phyloP scores from a whole-genome alignment of 2,329 filamentous ascomycete species.

The Clonostachys byssicola region DNA sequence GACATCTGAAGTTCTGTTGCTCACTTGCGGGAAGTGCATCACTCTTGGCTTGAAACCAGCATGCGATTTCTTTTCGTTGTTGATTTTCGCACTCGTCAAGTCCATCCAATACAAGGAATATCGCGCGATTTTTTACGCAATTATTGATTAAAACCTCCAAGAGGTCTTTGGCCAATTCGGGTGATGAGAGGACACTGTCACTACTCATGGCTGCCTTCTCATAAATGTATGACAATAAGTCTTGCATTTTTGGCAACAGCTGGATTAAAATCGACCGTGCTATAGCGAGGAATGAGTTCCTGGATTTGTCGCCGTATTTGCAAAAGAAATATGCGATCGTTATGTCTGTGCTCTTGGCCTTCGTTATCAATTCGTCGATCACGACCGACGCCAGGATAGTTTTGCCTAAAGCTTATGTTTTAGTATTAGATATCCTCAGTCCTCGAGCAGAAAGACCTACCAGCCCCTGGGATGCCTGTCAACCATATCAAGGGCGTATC shows the following conservation, averaged over 20 bases:
- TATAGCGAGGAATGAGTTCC: slow-evolving; percentile 1
- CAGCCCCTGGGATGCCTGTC: slow-evolving; percentile 23
- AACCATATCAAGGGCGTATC: slow-evolving; percentile 13
- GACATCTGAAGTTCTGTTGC: slow-evolving; percentile 1
- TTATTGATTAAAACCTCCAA: neutral
- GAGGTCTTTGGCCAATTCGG: neutral
- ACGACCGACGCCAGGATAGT: slow-evolving; percentile 32
- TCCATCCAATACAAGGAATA: slow-evolving; percentile 36
- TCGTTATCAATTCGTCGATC: slow-evolving; percentile 17
- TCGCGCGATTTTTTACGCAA: neutral
- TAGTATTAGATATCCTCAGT: slow-evolving; percentile 3
- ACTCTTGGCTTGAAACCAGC: slow-evolving; percentile 10
- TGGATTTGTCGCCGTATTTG: slow-evolving; percentile 17
- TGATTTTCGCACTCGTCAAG: slow-evolving; percentile 30
- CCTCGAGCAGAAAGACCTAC: neutral
- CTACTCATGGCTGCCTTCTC: neutral
- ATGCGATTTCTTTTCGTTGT: slow-evolving; percentile 18
- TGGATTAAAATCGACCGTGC: neutral
- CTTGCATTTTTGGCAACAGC: neutral
- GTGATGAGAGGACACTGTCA: neutral
- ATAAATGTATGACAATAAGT: neutral
- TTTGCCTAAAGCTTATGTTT: slow-evolving; percentile 23
- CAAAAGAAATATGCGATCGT: slow-evolving; percentile 31
- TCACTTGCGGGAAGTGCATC: slow-evolving; percentile 1
- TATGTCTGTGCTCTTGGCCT: slow-evolving; percentile 10